Percentiles rank a stretch among this genome's conserved stretches.
Evolutionary conservation across 106 monocot genomes (phyloP).

Genomic region (Amphibolis antarctica): DNA sequence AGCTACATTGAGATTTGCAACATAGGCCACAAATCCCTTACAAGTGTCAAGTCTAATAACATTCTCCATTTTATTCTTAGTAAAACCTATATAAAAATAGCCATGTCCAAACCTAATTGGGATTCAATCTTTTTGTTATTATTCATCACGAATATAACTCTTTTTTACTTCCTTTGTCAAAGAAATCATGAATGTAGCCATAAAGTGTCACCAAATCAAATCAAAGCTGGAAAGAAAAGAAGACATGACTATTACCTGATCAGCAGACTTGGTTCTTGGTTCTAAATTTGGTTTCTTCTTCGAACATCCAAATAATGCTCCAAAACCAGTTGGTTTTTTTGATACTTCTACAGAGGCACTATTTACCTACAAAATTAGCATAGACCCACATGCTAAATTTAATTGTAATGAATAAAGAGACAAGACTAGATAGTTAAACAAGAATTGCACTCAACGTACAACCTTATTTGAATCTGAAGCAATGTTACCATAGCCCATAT

Average conservation of each 20-base stretch:
- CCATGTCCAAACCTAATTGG: too few species aligned
- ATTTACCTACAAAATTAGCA: conserved; percentile 22
- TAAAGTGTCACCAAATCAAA: too few species aligned
- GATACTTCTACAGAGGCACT: conserved; percentile 36
- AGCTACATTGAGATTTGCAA: too few species aligned
- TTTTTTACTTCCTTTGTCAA: too few species aligned
- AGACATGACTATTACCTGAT: conserved; percentile 25
- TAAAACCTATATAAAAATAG: too few species aligned
- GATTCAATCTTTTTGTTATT: too few species aligned
- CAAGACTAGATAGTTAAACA: neutral
- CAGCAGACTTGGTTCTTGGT: conserved; percentile 6
- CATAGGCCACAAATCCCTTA: too few species aligned
- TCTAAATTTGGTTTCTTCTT: conserved; percentile 29
- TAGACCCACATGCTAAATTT: neutral
- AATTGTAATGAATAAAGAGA: neutral
- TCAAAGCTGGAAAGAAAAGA: neutral
- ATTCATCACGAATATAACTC: too few species aligned
- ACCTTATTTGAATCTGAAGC: neutral
- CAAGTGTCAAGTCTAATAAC: too few species aligned
- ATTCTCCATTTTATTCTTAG: too few species aligned
- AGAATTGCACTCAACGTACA: neutral
- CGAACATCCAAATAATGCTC: conserved; percentile 52
- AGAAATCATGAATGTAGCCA: too few species aligned
- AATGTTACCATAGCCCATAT: conserved; percentile 2
- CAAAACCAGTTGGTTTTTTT: conserved; percentile 58